These are phyloP conservation scores for Backusella circina DNA, from an alignment of 192 early-diverging fungal species.

Conservation along the genomic window DNA sequence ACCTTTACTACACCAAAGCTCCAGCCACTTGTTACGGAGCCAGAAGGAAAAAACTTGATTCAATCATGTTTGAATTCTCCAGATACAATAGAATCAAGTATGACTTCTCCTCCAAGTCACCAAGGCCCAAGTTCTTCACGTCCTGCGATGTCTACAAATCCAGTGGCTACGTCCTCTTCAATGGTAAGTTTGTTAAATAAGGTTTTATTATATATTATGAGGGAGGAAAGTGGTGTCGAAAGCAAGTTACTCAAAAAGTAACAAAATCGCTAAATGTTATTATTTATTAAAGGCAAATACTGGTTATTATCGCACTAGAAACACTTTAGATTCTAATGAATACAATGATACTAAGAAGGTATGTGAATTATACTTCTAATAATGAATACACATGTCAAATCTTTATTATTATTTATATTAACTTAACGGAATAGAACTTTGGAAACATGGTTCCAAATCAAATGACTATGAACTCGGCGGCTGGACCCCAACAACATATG, in stretches of 20 bases:
- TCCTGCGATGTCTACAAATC: background rate
- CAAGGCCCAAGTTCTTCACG: background rate
- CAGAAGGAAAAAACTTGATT: conserved; percentile 87
- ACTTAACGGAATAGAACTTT: background rate
- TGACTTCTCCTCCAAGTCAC: background rate
- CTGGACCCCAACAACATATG: conserved; percentile 9
- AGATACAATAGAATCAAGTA: conserved; percentile 37
- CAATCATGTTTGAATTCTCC: conserved; percentile 85
- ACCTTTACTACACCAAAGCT: conserved; percentile 92
- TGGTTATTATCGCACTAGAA: background rate
- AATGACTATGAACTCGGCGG: background rate
- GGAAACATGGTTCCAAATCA: conserved; percentile 1
- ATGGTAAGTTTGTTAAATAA: background rate
- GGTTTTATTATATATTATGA: background rate
- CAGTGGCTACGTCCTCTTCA: background rate
- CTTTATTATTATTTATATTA: background rate
- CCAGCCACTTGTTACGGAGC: conserved; percentile 86
- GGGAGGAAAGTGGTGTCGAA: background rate
- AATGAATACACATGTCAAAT: background rate
- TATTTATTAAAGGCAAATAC: background rate
- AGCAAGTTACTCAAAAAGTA: background rate
- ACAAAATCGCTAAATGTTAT: background rate
- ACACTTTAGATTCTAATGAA: background rate
- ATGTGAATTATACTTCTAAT: background rate
- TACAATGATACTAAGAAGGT: background rate